Conservation (phyloP, 1,139 yeast genomes). For the Hemisphaericaspora xylanilytica region DNA sequence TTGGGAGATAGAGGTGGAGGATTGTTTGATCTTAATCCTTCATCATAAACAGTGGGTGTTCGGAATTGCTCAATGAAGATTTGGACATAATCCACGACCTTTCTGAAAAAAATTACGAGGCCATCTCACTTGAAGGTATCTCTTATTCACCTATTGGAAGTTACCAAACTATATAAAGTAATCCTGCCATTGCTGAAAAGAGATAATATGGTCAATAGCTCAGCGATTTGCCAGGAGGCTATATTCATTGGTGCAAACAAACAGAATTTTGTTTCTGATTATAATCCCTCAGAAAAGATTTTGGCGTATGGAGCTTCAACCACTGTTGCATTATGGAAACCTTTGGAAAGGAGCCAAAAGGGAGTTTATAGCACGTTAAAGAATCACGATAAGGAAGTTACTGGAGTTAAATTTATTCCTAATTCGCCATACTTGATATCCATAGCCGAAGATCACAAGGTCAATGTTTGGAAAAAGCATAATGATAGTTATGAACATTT, state of each 20-base stretch:
- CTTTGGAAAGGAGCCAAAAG: slow-evolving; percentile 34
- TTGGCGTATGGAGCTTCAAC: slow-evolving; percentile 79
- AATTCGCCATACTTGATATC: slow-evolving; percentile 49
- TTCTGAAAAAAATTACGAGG: no score
- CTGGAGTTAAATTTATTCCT: slow-evolving; percentile 58
- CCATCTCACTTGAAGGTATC: no score
- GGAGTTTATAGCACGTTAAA: slow-evolving; percentile 60
- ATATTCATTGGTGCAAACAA: slow-evolving; percentile 78
- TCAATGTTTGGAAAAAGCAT: slow-evolving; percentile 56
- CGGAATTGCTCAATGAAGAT: no score
- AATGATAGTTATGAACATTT: slow-evolving; percentile 20
- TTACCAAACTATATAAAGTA: no score
- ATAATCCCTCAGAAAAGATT: slow-evolving; percentile 32
- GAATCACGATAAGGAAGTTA: slow-evolving; percentile 55
- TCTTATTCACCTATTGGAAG: no score
- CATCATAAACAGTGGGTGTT: no score
- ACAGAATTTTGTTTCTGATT: slow-evolving; percentile 68
- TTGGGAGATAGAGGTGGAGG: no score
- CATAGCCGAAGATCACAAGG: slow-evolving; percentile 61
- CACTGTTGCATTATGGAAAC: slow-evolving; percentile 75
- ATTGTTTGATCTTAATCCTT: no score
- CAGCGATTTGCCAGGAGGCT: slow-evolving; percentile 41
- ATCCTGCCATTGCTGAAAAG: no score
- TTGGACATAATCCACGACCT: no score
- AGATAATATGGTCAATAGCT: background rate